phyloP scores from a whole-genome alignment of 202 grass and related monocot genomes.

The Schoenoplectus tabernaemontani region DNA sequence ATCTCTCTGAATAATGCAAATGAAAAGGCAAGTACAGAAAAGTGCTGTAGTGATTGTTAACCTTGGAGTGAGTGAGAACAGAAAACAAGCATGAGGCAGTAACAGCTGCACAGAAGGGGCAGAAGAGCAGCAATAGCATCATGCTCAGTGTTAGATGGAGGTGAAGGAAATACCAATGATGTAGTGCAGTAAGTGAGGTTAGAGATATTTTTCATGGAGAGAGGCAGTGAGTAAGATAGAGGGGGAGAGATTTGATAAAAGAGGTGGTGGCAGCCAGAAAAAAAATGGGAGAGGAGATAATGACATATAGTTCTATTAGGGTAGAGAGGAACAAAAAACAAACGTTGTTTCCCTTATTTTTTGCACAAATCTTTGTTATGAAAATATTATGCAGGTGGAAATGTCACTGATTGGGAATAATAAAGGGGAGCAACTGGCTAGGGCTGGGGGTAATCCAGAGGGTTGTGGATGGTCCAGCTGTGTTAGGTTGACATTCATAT shows the following conservation, averaged over 20 bases:
- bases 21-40: no score
- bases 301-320: neutral
- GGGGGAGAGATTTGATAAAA: neutral
- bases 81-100: no score
- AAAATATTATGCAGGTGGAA: neutral
- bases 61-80: no score
- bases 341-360: neutral
- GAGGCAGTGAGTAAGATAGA: neutral
- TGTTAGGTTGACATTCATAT: neutral
- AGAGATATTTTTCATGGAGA: neutral
- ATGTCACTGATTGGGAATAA: neutral
- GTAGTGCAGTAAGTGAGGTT: no score
- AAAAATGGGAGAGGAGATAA: neutral
- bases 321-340: neutral
- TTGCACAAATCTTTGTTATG: neutral
- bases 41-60: no score
- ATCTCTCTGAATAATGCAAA: no score
- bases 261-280: no score
- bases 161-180: no score
- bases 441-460: neutral
- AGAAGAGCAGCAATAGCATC: no score
- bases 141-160: no score
- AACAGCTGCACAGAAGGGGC: no score
- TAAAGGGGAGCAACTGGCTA: neutral
- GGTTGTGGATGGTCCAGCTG: neutral